Percentiles rank a stretch among this genome's conserved stretches.
Conservation (phyloP, 2,329 filamentous ascomycete species). For the Epichloe baconii region DNA sequence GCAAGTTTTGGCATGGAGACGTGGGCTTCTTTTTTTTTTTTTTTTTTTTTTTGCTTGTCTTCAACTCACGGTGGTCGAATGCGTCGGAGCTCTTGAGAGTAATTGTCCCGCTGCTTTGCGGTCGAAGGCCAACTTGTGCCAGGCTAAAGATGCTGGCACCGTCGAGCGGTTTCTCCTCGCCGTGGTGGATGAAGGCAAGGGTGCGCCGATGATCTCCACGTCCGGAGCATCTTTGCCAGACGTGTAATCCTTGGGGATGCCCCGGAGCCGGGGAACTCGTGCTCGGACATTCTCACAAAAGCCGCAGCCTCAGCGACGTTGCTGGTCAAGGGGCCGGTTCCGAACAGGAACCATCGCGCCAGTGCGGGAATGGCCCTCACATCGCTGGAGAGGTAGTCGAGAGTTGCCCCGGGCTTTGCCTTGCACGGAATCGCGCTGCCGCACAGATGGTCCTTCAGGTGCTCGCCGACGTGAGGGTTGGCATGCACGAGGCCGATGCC, state of each 20-base stretch:
- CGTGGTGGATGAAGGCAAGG: constrained; percentile 10
- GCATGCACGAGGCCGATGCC: constrained; percentile 30
- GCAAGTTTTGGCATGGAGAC: background rate
- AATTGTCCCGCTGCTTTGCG: constrained; percentile 9
- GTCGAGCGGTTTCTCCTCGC: constrained; percentile 6
- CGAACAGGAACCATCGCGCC: constrained; percentile 8
- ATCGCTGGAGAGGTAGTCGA: constrained; percentile 8
- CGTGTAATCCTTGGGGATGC: constrained; percentile 7
- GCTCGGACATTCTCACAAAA: constrained; percentile 9
- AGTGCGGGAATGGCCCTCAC: constrained; percentile 8
- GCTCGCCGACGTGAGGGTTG: constrained; percentile 48
- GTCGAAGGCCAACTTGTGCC: constrained; percentile 6
- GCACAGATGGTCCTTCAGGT: constrained; percentile 22
- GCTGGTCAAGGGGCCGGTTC: constrained; percentile 9
- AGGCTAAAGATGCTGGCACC: constrained; percentile 6
- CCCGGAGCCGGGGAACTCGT: constrained; percentile 2
- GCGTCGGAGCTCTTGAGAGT: constrained; percentile 7
- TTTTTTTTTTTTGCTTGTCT: too few relatives aligned
- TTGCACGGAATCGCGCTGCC: constrained; percentile 7
- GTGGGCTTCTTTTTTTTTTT: too few relatives aligned
- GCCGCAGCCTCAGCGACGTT: constrained; percentile 9
- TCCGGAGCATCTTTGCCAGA: constrained; percentile 9
- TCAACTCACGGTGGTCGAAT: constrained; percentile 10
- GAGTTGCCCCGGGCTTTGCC: constrained; percentile 6
- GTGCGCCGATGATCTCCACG: constrained; percentile 8